These are phyloP conservation scores for Exidia glandulosa DNA, from an alignment of 768 basidiomycete genomes.

Conservation along the genomic window DNA sequence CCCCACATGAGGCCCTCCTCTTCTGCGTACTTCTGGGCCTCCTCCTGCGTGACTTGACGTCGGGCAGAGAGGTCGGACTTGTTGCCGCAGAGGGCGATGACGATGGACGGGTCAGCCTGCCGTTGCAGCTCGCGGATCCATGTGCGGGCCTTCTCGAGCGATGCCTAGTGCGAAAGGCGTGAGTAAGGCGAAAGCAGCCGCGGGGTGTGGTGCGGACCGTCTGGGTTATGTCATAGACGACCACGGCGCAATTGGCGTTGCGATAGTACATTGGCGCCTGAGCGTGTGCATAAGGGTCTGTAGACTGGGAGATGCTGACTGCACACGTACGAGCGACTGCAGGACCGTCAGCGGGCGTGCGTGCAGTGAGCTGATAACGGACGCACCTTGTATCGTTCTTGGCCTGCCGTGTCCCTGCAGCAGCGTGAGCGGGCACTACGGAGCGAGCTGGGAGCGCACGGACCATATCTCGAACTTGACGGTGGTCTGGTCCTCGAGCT, in stretches of 20 bases:
- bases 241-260: constrained; percentile 87
- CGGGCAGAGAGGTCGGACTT: constrained; percentile 81
- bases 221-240: constrained; percentile 95
- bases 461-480: constrained; percentile 99
- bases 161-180: constrained; percentile 30
- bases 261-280: constrained; percentile 96
- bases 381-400: constrained; percentile 84
- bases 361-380: not conserved
- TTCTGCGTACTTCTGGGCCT: constrained; percentile 85
- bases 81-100: constrained; percentile 94
- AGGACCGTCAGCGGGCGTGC: not conserved
- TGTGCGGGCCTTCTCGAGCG: constrained; percentile 87
- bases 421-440: not conserved
- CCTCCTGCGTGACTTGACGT: constrained; percentile 76
- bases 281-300: not conserved
- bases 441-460: constrained; percentile 13
- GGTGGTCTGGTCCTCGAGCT: constrained; percentile 74
- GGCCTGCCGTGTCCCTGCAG: constrained; percentile 85
- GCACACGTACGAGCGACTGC: constrained; percentile 36
- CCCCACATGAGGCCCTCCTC: constrained; percentile 91
- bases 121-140: constrained; percentile 97
- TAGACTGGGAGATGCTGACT: not conserved
- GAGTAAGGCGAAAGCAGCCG: not conserved
- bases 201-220: constrained; percentile 17
- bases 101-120: constrained; percentile 93